Base-by-base conservation (phyloP, 2,329 filamentous ascomycete species). In the Colletotrichum tofieldiae region DNA sequence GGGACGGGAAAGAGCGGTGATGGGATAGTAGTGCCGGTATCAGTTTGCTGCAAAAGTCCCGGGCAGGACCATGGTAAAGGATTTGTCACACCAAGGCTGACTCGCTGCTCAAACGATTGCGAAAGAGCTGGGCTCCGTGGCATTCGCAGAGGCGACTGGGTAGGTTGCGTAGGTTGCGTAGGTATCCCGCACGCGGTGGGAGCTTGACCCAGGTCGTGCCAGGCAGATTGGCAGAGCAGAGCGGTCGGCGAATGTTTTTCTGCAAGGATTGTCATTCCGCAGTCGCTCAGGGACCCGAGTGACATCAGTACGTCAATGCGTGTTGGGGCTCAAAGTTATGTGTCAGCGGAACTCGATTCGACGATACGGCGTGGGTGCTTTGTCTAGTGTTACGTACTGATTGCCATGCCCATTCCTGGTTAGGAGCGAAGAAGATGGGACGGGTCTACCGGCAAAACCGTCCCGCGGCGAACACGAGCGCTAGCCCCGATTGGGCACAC, bases 301-400 rank as follows among this genome's bases (percentile, higher is more conserved):
- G 65, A 64, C 70, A 72, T 72, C 70, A 72, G 65, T 65, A 64
- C 70, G 70, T 72, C 70, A 72, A 69, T 65, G 70, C 70, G 65
- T n/a, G 47, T 23, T 55, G 54, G 47, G 37, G 65, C 52, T 32
- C 65, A 37, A 64, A 41, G 51, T 69, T 49, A 47, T 72, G 59
- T 70, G 70, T 72, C 65, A 72, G 70, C 70, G 39, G 45, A 72
- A 72, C 59, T 72, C 65, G 65, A 65, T 72, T 72, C 65, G 70
- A 70, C 59, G 60, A 51, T 41, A 67, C 20, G 47, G 47, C 32
- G n/a, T 49, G 37, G 47, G 32, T 18, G 29, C 23, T 43, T 43
- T 62, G 56, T 41, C 65, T 26, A 54, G 26, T 26, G 54, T 65
- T 72, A 69, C 69, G 65, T 72, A 72, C 69, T 54, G 47, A 64